Conservation (phyloP, 805 yeast genomes). For the Jamesozyma piceae region DNA sequence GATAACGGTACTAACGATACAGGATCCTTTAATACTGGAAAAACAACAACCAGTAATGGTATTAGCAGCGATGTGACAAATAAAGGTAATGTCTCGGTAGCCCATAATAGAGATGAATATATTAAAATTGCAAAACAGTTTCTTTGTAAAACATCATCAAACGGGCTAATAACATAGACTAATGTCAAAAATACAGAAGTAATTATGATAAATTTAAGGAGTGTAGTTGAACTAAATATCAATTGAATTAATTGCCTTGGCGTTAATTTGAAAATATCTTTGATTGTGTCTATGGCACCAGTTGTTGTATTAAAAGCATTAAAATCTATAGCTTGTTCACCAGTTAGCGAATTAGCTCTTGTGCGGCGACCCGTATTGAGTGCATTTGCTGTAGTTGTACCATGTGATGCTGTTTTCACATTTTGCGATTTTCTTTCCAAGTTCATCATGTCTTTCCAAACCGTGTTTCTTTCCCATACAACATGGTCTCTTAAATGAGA, state of each 20-base stretch:
- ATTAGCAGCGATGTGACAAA: slow-evolving; percentile 80
- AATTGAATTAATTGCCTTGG: slow-evolving; percentile 11
- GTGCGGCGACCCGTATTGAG: not conserved
- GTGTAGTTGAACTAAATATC: slow-evolving; percentile 1
- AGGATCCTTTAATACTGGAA: slow-evolving; percentile 58
- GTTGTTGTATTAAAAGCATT: not conserved
- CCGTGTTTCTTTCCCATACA: slow-evolving; percentile 95
- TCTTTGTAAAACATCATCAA: slow-evolving; percentile 48
- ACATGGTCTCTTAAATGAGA: slow-evolving; percentile 76
- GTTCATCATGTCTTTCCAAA: slow-evolving; percentile 94
- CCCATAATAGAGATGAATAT: slow-evolving; percentile 84
- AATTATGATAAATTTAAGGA: slow-evolving; percentile 41
- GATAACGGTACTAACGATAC: slow-evolving; percentile 41
- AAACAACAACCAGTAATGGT: slow-evolving; percentile 69
- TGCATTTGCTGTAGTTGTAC: not conserved
- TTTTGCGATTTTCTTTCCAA: slow-evolving; percentile 80
- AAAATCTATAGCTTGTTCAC: not conserved
- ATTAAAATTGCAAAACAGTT: slow-evolving; percentile 79
- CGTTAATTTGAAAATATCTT: slow-evolving; percentile 12
- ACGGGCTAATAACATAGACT: slow-evolving; percentile 30
- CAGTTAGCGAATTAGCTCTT: slow-evolving; percentile 1
- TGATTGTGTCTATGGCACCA: slow-evolving; percentile 7
- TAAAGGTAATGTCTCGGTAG: slow-evolving; percentile 75
- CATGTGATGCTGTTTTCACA: slow-evolving; percentile 35
- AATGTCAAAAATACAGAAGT: slow-evolving; percentile 38